Evolutionary conservation across 2,329 filamentous ascomycete species (phyloP).

Genomic region (Emmonsiellopsis sp.): DNA sequence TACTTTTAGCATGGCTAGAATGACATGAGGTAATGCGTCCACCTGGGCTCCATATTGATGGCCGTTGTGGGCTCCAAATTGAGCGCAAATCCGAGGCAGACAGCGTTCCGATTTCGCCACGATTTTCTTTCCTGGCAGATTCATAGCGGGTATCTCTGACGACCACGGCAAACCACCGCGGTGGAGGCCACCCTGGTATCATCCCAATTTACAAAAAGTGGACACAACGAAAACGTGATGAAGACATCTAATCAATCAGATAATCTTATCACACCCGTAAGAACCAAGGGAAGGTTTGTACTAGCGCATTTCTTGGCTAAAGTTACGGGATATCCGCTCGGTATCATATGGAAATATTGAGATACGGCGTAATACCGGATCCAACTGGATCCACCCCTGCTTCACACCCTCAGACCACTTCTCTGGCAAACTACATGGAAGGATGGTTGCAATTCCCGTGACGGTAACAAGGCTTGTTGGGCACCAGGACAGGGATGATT

Average conservation of each 20-base stretch:
- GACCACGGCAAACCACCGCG: too few relatives aligned
- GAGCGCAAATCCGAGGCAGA: neutral
- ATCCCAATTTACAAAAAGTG: neutral
- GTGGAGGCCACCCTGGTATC: too few relatives aligned
- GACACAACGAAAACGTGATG: neutral
- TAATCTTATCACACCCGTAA: conserved; percentile 1
- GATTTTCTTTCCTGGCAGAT: too few relatives aligned
- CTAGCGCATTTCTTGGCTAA: neutral
- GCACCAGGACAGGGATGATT: neutral
- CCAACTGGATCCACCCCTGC: neutral
- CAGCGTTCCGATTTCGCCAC: neutral
- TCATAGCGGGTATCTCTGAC: too few relatives aligned
- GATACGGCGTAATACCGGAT: neutral
- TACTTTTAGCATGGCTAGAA: neutral
- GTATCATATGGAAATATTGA: neutral
- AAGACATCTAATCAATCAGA: conserved; percentile 5
- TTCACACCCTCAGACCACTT: neutral
- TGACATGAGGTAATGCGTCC: neutral
- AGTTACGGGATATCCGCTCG: neutral
- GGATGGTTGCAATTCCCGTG: neutral
- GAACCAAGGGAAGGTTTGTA: neutral
- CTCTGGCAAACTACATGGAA: neutral
- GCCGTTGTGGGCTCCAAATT: neutral
- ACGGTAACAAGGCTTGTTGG: neutral
- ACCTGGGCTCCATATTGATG: neutral